These are phyloP conservation scores for Mortierella sp. DNA, from an alignment of 371 early-diverging fungal genomes.

Conservation along the genomic window DNA sequence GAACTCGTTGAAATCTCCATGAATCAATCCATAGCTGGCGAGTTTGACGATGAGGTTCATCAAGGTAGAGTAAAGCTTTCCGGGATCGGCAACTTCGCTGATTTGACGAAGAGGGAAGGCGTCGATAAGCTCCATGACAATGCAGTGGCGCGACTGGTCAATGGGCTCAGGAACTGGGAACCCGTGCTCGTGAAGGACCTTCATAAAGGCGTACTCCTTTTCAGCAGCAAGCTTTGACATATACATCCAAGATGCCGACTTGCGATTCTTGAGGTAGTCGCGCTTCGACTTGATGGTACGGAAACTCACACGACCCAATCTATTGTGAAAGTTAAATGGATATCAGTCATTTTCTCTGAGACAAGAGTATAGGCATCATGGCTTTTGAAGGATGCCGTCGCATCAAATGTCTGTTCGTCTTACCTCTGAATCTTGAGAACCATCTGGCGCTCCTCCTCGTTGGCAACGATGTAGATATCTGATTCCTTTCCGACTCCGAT, in stretches of 20 bases:
- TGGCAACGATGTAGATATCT: conserved; percentile 96
- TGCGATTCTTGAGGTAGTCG: conserved; percentile 95
- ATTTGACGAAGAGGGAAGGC: conserved; percentile 96
- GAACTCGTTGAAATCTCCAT: conserved; percentile 99
- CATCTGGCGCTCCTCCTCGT: conserved; percentile 88
- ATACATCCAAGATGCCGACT: conserved; percentile 98
- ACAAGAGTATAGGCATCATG: background rate
- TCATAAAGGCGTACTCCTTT: conserved; percentile 99
- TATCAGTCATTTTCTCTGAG: background rate
- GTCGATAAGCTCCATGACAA: conserved; percentile 98
- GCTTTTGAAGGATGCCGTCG: background rate
- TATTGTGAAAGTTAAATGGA: conserved; percentile 30
- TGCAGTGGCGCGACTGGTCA: conserved; percentile 96
- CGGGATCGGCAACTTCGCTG: conserved; percentile 87
- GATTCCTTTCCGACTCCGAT: conserved; percentile 99
- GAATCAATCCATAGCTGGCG: conserved; percentile 97
- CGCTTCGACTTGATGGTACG: conserved; percentile 98
- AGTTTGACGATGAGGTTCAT: conserved; percentile 97
- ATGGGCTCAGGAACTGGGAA: conserved; percentile 97
- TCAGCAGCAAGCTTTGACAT: conserved; percentile 96
- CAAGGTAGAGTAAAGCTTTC: conserved; percentile 92
- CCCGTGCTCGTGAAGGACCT: conserved; percentile 87
- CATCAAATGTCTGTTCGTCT: background rate
- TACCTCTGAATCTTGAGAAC: conserved; percentile 95
- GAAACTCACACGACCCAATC: conserved; percentile 98